These are phyloP conservation scores for Tetracladium setigerum DNA, from an alignment of 495 filamentous ascomycete genomes.

Conservation along the genomic window DNA sequence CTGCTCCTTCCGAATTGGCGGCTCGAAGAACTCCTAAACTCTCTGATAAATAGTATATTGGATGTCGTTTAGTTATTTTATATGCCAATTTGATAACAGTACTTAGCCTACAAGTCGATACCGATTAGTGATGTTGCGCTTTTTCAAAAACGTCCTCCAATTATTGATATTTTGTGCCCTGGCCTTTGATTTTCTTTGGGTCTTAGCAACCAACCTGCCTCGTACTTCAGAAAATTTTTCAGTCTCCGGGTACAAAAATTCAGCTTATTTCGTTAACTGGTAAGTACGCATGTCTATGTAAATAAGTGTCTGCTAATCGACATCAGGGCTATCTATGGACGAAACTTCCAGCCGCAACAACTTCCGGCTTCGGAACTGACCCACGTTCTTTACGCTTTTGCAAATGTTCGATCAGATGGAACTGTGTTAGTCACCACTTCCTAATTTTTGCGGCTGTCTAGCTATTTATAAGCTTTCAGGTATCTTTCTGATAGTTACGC, in stretches of 20 bases:
- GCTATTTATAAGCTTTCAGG: conserved; percentile 17
- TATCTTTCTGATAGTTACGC: conserved; percentile 45
- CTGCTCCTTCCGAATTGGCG: too few relatives aligned
- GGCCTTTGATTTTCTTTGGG: too few relatives aligned
- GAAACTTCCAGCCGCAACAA: conserved; percentile 70
- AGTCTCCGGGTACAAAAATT: conserved; percentile 46
- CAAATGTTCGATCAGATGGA: conserved; percentile 71
- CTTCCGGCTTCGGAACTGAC: conserved; percentile 72
- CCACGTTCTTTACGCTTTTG: conserved; percentile 84
- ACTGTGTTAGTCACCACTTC: conserved; percentile 53
- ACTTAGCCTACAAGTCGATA: too few relatives aligned
- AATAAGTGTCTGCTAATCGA: background rate
- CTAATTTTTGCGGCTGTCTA: background rate
- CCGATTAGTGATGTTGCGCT: too few relatives aligned
- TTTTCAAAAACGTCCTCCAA: too few relatives aligned
- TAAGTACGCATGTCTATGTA: conserved; percentile 1
- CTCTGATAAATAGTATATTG: too few relatives aligned
- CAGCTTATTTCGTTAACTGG: conserved; percentile 82
- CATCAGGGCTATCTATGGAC: conserved; percentile 71
- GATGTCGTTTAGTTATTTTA: too few relatives aligned
- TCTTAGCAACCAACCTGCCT: too few relatives aligned
- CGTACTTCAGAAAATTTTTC: too few relatives aligned
- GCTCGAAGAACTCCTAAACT: too few relatives aligned
- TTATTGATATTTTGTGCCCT: too few relatives aligned
- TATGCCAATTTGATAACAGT: too few relatives aligned